Percentiles rank a stretch among this genome's conserved stretches.
phyloP scores from a whole-genome alignment of 1,139 yeast genomes.

The Saccharomyces uvarum region DNA sequence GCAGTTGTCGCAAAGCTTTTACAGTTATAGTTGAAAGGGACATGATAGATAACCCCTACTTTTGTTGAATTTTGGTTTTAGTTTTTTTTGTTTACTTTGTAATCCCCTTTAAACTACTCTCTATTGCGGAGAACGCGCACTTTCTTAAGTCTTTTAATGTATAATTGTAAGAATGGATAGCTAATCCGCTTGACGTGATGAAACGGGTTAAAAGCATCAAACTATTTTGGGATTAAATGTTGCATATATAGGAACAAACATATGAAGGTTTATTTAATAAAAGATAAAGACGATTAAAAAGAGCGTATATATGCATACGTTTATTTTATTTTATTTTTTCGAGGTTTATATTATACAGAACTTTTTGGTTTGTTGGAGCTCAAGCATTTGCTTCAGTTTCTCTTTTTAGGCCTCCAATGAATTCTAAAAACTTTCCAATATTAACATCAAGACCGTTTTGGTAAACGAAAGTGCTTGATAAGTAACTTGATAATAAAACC shows the following conservation, averaged over 20 bases:
- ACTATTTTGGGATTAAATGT: too few relatives aligned
- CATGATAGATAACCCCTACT: neutral
- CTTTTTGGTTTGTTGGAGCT: neutral
- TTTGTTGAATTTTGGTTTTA: neutral
- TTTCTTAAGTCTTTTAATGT: neutral
- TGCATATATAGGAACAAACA: neutral
- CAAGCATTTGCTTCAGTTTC: constrained; percentile 15
- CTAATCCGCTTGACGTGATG: too few relatives aligned
- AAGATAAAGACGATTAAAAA: neutral
- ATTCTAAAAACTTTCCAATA: constrained; percentile 32
- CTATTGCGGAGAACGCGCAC: neutral
- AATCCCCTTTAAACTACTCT: neutral
- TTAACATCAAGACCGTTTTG: constrained; percentile 62
- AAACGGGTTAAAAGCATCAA: too few relatives aligned
- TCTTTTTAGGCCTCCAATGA: constrained; percentile 30
- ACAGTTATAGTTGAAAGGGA: neutral
- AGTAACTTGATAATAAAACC: constrained; percentile 83
- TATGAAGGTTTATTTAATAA: neutral
- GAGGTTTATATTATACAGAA: neutral
- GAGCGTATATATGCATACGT: neutral
- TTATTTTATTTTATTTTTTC: neutral
- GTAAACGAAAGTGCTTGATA: constrained; percentile 86
- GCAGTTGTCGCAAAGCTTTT: neutral
- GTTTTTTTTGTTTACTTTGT: neutral
- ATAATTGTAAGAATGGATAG: too few relatives aligned